Base-by-base conservation (phyloP, 2,329 filamentous ascomycete species). In the Sporothrix pallida region DNA sequence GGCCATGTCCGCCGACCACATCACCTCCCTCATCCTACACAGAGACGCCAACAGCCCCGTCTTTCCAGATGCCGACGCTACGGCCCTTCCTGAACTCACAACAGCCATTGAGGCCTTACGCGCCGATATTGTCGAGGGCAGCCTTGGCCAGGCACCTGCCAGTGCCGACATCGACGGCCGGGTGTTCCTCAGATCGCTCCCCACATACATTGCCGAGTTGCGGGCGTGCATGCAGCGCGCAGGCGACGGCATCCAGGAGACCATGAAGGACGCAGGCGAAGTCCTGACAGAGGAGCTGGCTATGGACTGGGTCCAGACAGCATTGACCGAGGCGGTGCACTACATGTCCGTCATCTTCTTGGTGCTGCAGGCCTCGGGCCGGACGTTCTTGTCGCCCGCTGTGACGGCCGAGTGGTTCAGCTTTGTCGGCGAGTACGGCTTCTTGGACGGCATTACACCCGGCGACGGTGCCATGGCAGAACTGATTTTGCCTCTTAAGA, bases 271-370 rank as follows among this genome's bases (percentile, higher is more conserved):
- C 60, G 85, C 88, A 23, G 79, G 50, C 0, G 23, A n/a, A 4
- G 79, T 84, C 12, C 79, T 85, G 52, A 84, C 86, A 0, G 89
- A 90, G 31, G 86, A 88, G 50, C 77, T 88, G 12, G 86, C 88
- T 74, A 68, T 86, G 7, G 84, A 87, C 70, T 95, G 91, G 89
- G 82, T 87, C 31, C 86, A 86, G 72, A 89, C 87, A 5, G 83
- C 90, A 37, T 83, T 94, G 26, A 89, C 90, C 15, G 93, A 97
- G 80, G 87, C 92, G 60, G 85, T 92, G 54, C 92, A 96, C 79
- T 87, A 91, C 56, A 85, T 96, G 81, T 91, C 93, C 68, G 85
- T 94, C 17, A 83, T 94, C 31, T 93, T 95, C 77, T 87, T 93
- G 76, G 85, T 92, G 23, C 82, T 94, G 48, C 90, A 92, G 76